Base-by-base conservation (phyloP, 2,329 filamentous ascomycete genomes). In the Bipolaris cookei region DNA sequence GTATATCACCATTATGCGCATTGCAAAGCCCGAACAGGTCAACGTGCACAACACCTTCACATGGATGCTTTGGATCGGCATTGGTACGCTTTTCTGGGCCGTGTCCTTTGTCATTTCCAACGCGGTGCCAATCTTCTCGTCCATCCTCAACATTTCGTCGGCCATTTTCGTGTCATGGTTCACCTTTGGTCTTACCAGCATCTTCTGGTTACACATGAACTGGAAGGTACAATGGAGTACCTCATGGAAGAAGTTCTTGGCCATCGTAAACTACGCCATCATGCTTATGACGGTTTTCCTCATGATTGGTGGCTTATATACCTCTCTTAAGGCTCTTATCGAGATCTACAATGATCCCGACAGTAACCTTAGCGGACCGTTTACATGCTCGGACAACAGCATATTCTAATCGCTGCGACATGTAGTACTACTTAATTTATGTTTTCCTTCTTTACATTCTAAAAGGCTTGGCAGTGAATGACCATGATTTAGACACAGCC, bases 161-260 rank as follows among this genome's bases (percentile, higher is more conserved):
- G 69, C 69, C 13, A 66, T 89, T 4, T 89, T 90, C 58, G 84
- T 84, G 25, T 86, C 81, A 50, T 90, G 88, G 87, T 90, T 90
- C 72, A 87, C 85, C 14, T 83, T 78, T 52, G 79, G 79, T 0
- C 61, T 82, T 1, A 77, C 75, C 32, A 79, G 77, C 21, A 62
- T 79, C 1, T 82, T 81, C 67, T 82, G 80, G 79, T 61, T 82
- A 54, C 77, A 78, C 60, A 66, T 85, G 32, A 80, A 83, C 64
- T 76, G 72, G 58, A 75, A 77, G 56, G 28, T 41, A 16, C 67
- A 69, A 45, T 68, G 61, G 49, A 68, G 57, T 39, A 54, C 64
- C 21, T 55, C 62, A 10, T 48, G 51, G 18, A 84, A 84, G 71
- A 80, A 79, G 41, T 62, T 60, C 2, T 66, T 84, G 34, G 79